phyloP scores from a whole-genome alignment of 1,139 yeast genomes.

The Zygoascus hellenicus region DNA sequence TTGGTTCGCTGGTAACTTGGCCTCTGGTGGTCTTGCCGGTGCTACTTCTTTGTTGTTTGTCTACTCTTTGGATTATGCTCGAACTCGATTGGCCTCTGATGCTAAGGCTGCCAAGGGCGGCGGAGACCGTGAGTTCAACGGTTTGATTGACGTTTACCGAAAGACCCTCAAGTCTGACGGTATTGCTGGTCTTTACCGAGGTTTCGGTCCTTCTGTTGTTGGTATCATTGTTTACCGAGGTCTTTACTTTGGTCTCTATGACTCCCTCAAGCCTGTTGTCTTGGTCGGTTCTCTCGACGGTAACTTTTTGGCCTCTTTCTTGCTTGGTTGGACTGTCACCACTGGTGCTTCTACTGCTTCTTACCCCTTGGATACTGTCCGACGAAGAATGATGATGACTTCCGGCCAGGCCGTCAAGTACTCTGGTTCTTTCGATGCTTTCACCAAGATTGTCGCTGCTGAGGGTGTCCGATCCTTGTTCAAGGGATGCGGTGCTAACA shows the following conservation, averaged over 20 bases:
- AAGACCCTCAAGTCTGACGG: slow-evolving; percentile 73
- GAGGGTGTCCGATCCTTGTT: slow-evolving; percentile 68
- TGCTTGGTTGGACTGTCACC: slow-evolving; percentile 74
- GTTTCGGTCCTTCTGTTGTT: slow-evolving; percentile 75
- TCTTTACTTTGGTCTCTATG: slow-evolving; percentile 76
- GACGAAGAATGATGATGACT: slow-evolving; percentile 88
- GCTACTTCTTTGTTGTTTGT: slow-evolving; percentile 69
- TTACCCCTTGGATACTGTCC: slow-evolving; percentile 75
- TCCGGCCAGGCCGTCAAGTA: slow-evolving; percentile 76
- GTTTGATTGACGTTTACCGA: slow-evolving; percentile 70
- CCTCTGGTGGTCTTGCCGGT: slow-evolving; percentile 82
- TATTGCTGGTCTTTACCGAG: slow-evolving; percentile 77
- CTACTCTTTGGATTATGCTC: slow-evolving; percentile 77
- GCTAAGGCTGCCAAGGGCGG: slow-evolving; percentile 63
- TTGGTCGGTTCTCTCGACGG: slow-evolving; percentile 69
- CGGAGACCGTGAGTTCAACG: slow-evolving; percentile 74
- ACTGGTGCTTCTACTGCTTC: slow-evolving; percentile 76
- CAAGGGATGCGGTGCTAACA: slow-evolving; percentile 87
- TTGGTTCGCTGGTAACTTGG: slow-evolving; percentile 76
- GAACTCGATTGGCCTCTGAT: slow-evolving; percentile 80
- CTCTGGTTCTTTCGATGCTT: slow-evolving; percentile 70
- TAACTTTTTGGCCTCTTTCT: slow-evolving; percentile 66
- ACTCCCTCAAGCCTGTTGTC: slow-evolving; percentile 70
- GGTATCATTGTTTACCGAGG: slow-evolving; percentile 83
- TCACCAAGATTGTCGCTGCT: slow-evolving; percentile 61